phyloP scores from a whole-genome alignment of 345 rosid genomes.

The Salix koriyanagi region DNA sequence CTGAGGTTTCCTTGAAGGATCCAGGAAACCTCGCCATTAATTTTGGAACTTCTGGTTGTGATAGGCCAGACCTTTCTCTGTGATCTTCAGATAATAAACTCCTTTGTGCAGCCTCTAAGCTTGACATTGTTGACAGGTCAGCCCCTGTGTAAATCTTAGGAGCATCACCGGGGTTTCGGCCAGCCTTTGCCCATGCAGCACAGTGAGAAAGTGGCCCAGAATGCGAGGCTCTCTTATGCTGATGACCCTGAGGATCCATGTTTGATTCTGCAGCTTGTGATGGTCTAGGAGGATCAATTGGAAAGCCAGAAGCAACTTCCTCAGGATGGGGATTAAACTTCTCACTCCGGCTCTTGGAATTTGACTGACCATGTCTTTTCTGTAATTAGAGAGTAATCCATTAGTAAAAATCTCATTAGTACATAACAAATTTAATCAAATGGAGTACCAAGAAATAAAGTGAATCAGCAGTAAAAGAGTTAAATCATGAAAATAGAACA shows the following conservation, averaged over 20 bases:
- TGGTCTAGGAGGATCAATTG: conserved; percentile 90
- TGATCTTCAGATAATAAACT: conserved; percentile 54
- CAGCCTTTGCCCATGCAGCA: conserved; percentile 68
- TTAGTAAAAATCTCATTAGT: background rate
- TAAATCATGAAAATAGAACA: background rate
- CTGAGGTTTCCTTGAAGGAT: conserved; percentile 84
- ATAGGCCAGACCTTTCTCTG: conserved; percentile 42
- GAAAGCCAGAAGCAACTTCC: conserved; percentile 98
- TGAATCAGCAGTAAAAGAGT: background rate
- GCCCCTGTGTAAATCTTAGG: conserved; percentile 50
- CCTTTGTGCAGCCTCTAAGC: conserved; percentile 55
- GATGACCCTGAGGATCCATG: conserved; percentile 55
- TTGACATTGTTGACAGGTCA: conserved; percentile 54
- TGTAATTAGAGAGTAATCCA: conserved; percentile 28
- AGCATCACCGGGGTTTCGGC: conserved; percentile 61
- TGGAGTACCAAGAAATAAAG: background rate
- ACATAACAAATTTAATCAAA: background rate
- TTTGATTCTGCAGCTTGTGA: conserved; percentile 68
- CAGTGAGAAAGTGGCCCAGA: conserved; percentile 87
- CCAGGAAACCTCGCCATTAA: conserved; percentile 76
- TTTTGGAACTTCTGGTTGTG: conserved; percentile 56
- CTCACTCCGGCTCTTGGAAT: conserved; percentile 90
- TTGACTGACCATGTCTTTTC: conserved; percentile 76
- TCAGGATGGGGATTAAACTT: conserved; percentile 94
- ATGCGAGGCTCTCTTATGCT: conserved; percentile 80